phyloP scores from a whole-genome alignment of 129 eudicot genomes.

The Calendula officinalis region DNA sequence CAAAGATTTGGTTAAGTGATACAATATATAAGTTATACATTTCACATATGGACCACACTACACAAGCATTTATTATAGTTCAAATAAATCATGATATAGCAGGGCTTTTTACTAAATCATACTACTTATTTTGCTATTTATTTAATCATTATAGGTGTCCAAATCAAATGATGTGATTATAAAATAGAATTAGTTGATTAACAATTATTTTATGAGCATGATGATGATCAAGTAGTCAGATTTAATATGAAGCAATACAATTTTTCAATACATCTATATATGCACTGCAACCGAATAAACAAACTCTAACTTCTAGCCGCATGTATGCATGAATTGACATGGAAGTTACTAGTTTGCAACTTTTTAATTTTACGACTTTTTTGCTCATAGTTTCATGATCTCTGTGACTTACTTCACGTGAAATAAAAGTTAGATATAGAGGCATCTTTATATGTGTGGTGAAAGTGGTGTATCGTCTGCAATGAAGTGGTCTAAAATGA shows the following conservation, averaged over 20 bases:
- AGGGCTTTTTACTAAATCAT: no score
- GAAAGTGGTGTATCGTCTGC: constrained; percentile 1
- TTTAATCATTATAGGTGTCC: no score
- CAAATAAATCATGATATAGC: no score
- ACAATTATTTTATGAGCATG: no score
- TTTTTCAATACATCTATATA: background rate
- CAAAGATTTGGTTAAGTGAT: background rate
- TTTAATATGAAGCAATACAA: no score
- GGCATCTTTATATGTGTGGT: constrained; percentile 24
- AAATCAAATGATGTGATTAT: no score
- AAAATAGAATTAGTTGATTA: no score
- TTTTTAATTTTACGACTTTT: constrained; percentile 7
- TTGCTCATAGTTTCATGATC: constrained; percentile 16
- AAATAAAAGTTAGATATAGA: constrained; percentile 13
- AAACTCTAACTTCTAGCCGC: background rate
- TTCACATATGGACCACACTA: constrained; percentile 13
- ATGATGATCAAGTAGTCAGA: no score
- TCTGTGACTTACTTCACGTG: constrained; percentile 43
- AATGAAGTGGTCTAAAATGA: constrained; percentile 17
- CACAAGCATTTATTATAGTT: no score
- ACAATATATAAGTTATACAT: no score
- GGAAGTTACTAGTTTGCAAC: constrained; percentile 16
- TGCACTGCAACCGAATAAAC: background rate
- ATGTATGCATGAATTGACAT: constrained; percentile 15
- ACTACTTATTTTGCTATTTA: no score